A percentile compares a stretch with the other conserved stretches of the same genome.
phyloP scores from a whole-genome alignment of 73 alveolate species.

The Paramecium primaurelia region DNA sequence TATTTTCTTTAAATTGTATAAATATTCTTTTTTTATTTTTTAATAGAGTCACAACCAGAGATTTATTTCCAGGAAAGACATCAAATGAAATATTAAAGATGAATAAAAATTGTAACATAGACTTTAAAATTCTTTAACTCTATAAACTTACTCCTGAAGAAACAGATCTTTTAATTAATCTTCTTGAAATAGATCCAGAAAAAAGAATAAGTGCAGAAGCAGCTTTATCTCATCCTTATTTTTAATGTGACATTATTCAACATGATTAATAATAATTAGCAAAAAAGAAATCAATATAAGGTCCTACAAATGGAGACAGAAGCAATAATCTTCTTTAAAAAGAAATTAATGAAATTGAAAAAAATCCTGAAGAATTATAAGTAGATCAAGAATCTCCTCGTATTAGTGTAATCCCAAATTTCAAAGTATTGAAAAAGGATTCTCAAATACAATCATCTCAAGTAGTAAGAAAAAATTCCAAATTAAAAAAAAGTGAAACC shows the following conservation, averaged over 20 bases:
- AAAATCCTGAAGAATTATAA: not conserved
- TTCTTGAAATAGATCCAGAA: slow-evolving; percentile 68
- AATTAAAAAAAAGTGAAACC: not conserved
- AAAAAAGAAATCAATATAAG: not conserved
- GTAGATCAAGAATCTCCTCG: not conserved
- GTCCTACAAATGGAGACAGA: not conserved
- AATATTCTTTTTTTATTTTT: not conserved
- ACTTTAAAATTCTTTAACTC: not conserved
- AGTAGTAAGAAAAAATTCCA: not conserved
- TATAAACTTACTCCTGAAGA: not conserved
- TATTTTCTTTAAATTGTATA: slow-evolving; percentile 24
- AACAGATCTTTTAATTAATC: slow-evolving; percentile 64
- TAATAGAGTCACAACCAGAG: not conserved
- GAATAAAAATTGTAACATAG: not conserved
- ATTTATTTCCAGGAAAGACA: not conserved
- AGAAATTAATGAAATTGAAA: not conserved
- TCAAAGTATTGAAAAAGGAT: not conserved
- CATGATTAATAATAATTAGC: not conserved
- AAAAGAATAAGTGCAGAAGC: slow-evolving; percentile 69
- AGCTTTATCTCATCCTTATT: slow-evolving; percentile 77
- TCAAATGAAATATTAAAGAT: not conserved
- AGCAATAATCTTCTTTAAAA: not conserved
- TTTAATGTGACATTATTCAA: slow-evolving; percentile 41
- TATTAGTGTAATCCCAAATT: not conserved
- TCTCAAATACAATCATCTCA: not conserved